These are phyloP conservation scores for Podospora sp. DNA, from an alignment of 495 filamentous ascomycete genomes.

Conservation along the genomic window DNA sequence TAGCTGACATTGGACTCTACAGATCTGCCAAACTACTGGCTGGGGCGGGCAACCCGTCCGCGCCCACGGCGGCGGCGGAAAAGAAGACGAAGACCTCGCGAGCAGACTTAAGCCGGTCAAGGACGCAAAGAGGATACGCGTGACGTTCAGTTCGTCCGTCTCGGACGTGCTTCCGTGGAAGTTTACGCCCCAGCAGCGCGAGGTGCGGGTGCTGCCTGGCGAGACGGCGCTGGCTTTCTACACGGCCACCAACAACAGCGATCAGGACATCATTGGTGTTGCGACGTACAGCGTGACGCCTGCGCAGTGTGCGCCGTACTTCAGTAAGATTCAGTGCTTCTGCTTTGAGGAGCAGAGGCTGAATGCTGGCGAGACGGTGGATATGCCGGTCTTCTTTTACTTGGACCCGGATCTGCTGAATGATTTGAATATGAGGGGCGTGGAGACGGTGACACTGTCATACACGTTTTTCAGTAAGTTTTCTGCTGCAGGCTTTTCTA, in stretches of 20 bases:
- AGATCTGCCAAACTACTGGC: conserved; percentile 97
- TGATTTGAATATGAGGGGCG: conserved; percentile 87
- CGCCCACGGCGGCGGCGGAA: conserved; percentile 59
- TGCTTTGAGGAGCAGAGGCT: conserved; percentile 95
- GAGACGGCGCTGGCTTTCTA: conserved; percentile 98
- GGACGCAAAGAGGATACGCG: conserved; percentile 79
- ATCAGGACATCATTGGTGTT: conserved; percentile 93
- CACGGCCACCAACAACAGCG: conserved; percentile 88
- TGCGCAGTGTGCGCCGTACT: conserved; percentile 94
- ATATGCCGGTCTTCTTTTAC: conserved; percentile 99
- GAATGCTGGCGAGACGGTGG: conserved; percentile 93
- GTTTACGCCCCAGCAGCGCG: conserved; percentile 93
- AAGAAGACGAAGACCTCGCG: conserved; percentile 63
- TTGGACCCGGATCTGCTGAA: conserved; percentile 94
- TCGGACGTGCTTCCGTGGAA: conserved; percentile 97
- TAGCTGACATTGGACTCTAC: conserved; percentile 1
- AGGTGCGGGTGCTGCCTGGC: conserved; percentile 91
- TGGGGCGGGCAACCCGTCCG: conserved; percentile 93
- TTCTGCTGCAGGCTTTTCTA: conserved; percentile 11
- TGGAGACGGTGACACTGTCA: conserved; percentile 91
- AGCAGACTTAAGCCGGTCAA: conserved; percentile 78
- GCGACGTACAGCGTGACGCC: conserved; percentile 98
- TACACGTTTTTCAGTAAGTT: conserved; percentile 98
- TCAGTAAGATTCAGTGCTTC: conserved; percentile 99
- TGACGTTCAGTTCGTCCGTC: conserved; percentile 93